Evolutionary conservation across 2,329 filamentous ascomycete species (phyloP).

Genomic region (Cucurbitaria berberidis): DNA sequence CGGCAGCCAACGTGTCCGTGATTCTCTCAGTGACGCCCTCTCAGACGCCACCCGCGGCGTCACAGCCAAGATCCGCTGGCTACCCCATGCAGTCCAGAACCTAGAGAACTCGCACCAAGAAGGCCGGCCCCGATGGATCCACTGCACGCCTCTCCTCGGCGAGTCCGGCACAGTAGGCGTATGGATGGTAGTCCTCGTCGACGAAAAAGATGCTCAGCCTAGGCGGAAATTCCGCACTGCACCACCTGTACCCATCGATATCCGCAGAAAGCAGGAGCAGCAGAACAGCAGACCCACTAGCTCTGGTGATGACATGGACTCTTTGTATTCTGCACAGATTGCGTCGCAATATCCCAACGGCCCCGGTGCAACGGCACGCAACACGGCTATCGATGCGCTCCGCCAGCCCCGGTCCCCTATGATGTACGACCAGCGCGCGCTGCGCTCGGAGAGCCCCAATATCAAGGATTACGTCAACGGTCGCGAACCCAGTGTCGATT

Average conservation of each 20-base stretch:
- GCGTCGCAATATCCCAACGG: constrained; percentile 5
- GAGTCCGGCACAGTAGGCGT: constrained; percentile 72
- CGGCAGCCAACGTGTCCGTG: constrained; percentile 59
- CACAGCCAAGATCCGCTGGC: constrained; percentile 76
- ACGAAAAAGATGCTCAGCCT: constrained; percentile 52
- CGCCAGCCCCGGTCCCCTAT: constrained; percentile 7
- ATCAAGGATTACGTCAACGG: constrained; percentile 12
- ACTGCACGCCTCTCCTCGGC: constrained; percentile 75
- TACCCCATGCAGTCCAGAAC: constrained; percentile 46
- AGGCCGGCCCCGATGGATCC: constrained; percentile 74
- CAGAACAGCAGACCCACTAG: not conserved
- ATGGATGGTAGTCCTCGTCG: constrained; percentile 78
- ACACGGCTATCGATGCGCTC: constrained; percentile 10
- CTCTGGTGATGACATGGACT: constrained; percentile 12
- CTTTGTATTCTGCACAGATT: not conserved
- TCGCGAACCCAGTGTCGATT: constrained; percentile 17
- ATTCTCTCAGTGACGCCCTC: constrained; percentile 65
- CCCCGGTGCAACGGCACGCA: constrained; percentile 6
- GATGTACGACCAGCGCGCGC: constrained; percentile 15
- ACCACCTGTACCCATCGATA: constrained; percentile 37
- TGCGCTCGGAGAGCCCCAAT: constrained; percentile 15
- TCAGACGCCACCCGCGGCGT: constrained; percentile 69
- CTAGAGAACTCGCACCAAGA: constrained; percentile 57
- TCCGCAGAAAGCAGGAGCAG: constrained; percentile 20
- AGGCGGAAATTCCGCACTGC: constrained; percentile 38